A percentile compares a stretch with the other conserved stretches of the same genome.
phyloP scores from a whole-genome alignment of 78 protist genomes.

The Pelomyxa schiedti region DNA sequence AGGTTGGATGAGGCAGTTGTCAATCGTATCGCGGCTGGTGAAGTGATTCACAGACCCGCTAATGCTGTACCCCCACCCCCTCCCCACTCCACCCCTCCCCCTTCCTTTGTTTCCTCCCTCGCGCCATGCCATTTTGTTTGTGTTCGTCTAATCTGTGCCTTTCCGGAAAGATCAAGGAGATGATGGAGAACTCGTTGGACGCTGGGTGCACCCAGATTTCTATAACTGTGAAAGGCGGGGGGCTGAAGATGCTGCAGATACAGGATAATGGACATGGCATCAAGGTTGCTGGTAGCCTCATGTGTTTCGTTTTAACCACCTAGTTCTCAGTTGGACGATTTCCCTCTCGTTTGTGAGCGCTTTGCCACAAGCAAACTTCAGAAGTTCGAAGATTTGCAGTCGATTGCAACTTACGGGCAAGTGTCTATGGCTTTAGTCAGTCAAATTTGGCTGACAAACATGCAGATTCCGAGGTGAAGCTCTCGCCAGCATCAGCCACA shows the following conservation, averaged over 20 bases:
- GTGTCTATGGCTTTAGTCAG: not conserved
- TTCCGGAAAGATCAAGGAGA: constrained; percentile 81
- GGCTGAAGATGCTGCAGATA: constrained; percentile 73
- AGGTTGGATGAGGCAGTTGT: constrained; percentile 62
- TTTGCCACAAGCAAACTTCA: constrained; percentile 78
- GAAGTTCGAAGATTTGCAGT: constrained; percentile 69
- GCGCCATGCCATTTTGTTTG: too few species aligned
- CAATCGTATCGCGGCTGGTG: constrained; percentile 92
- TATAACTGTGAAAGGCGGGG: constrained; percentile 68
- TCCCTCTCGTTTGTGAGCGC: constrained; percentile 80
- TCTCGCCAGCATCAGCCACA: constrained; percentile 86
- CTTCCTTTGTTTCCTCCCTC: too few species aligned
- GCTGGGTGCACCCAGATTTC: constrained; percentile 77
- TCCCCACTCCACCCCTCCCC: constrained; percentile 51
- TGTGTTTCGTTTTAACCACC: too few species aligned
- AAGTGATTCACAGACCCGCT: constrained; percentile 77
- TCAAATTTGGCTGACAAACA: too few species aligned
- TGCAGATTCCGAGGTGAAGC: constrained; percentile 93
- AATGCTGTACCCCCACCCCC: constrained; percentile 3
- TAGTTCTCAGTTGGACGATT: constrained; percentile 51
- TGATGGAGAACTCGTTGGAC: constrained; percentile 87
- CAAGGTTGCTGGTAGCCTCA: not conserved
- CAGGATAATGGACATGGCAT: constrained; percentile 89
- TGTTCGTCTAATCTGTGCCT: too few species aligned
- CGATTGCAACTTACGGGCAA: constrained; percentile 71